Evolutionary conservation across 31 red algal species (phyloP), one percentile per base, ranked within the genome.

Genomic region (Endocladia muricata): DNA sequence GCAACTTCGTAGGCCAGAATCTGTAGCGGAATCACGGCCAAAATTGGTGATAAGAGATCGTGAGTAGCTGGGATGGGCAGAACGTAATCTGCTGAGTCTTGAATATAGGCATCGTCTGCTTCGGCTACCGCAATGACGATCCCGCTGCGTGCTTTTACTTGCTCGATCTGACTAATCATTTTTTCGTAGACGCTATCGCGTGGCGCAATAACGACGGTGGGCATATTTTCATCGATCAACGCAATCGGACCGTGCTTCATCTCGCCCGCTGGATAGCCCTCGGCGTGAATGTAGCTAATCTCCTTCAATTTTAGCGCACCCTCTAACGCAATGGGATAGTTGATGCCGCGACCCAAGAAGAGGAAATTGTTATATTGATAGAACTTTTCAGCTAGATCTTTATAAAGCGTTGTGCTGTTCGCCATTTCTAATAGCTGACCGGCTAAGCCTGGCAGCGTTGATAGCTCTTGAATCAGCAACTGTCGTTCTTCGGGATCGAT

Each of bases 231-330:
- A 35, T 77, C 73, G 1, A 77, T 54, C 2, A 77, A 23, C 35
- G 73, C 73, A 8, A 77, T 70, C 2, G 73, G 73, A 1, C 73
- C 73, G 23, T 77, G 73, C 35, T 77, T 77, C 61, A 77, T 38
- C n/a, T 77, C 73, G 26, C 44, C 59, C 9, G 73, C 73, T 37
- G 58, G 73, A 61, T 70, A 70, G 7, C 73, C 73, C 67, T 77
- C 73, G 1, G 73, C 67, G 55, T 55, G 73, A 39, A 77, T 77
- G 23, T 77, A 77, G 8, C 48, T 7, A 8, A 77, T 71, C 62
- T 77, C 73, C 51, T 77, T 77, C 11, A 77, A 38, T 41, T 77
- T 77, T n/a, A 77, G 26, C 9, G 73, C 73, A 61, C 61, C 73
- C 28, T 77, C 73, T 66, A 77, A 23, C 41, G 61, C 58, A 17